Evolutionary conservation across 1,284 basidiomycete genomes (phyloP).

Genomic region (Moesziomyces sp.): DNA sequence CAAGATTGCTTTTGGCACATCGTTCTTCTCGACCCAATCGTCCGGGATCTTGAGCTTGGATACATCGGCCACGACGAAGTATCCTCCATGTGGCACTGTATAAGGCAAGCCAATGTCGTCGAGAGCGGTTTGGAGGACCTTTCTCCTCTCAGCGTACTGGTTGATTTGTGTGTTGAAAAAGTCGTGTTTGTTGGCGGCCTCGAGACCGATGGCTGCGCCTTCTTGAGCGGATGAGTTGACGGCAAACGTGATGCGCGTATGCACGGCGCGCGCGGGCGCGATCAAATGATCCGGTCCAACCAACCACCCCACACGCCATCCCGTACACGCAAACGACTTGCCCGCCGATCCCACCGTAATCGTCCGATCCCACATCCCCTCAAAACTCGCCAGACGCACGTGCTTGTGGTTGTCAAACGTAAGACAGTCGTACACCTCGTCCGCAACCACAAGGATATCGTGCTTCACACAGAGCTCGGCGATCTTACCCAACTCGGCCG

Average conservation of each 20-base stretch:
- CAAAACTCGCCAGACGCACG: slow-evolving; percentile 81
- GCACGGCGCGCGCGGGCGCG: slow-evolving; percentile 85
- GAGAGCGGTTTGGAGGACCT: slow-evolving; percentile 79
- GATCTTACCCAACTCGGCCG: slow-evolving; percentile 82
- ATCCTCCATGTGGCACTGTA: slow-evolving; percentile 59
- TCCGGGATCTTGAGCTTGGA: slow-evolving; percentile 83
- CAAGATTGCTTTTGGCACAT: slow-evolving; percentile 79
- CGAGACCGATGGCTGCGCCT: slow-evolving; percentile 72
- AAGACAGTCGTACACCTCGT: slow-evolving; percentile 94
- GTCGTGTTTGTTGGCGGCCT: slow-evolving; percentile 74
- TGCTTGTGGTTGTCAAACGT: slow-evolving; percentile 89
- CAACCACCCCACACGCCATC: slow-evolving; percentile 97
- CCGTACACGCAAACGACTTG: slow-evolving; percentile 92
- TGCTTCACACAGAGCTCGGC: slow-evolving; percentile 88
- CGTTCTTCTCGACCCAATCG: slow-evolving; percentile 82
- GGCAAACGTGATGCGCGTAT: slow-evolving; percentile 94
- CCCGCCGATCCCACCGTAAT: slow-evolving; percentile 84
- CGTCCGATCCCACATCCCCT: slow-evolving; percentile 94
- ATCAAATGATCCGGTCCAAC: slow-evolving; percentile 87
- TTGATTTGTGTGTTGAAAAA: slow-evolving; percentile 83
- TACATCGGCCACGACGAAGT: slow-evolving; percentile 75
- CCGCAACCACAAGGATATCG: slow-evolving; percentile 90
- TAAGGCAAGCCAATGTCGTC: slow-evolving; percentile 88
- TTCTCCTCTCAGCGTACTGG: slow-evolving; percentile 85
- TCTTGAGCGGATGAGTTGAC: slow-evolving; percentile 87